Evolutionary conservation across 2,329 filamentous ascomycete species (phyloP).

Genomic region (Colletotrichum sp.): DNA sequence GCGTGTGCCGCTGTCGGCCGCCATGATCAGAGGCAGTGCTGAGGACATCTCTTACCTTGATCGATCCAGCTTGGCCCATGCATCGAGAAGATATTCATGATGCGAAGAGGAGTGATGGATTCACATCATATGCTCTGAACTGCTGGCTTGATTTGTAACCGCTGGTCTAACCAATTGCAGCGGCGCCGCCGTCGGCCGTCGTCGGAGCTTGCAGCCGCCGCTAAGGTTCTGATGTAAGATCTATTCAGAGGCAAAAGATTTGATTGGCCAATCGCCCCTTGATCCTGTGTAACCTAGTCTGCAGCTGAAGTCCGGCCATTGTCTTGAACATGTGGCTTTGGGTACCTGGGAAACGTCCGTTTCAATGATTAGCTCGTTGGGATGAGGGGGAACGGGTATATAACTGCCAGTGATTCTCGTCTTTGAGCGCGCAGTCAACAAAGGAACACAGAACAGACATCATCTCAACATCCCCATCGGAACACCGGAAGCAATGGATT

Average conservation of each 20-base stretch:
- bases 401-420: neutral
- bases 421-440: neutral
- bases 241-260: neutral
- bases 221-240: neutral
- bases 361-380: neutral
- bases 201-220: neutral
- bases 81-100: neutral
- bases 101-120: neutral
- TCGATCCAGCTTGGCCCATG: neutral
- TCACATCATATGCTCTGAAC: neutral
- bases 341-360: neutral
- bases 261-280: neutral
- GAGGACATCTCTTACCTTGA: neutral
- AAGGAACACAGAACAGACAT: neutral
- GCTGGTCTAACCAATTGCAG: neutral
- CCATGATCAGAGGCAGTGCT: neutral
- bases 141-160: neutral
- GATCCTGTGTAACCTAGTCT: neutral
- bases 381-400: neutral
- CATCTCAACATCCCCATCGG: neutral
- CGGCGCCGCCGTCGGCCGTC: neutral
- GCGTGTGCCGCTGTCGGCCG: neutral
- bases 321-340: neutral
- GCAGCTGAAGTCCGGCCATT: neutral
- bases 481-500: neutral